A percentile compares a stretch with the other conserved stretches of the same genome.
These are phyloP conservation scores for Phialemonium atrogriseum DNA, from an alignment of 2,329 filamentous ascomycete species.

Conservation along the genomic window DNA sequence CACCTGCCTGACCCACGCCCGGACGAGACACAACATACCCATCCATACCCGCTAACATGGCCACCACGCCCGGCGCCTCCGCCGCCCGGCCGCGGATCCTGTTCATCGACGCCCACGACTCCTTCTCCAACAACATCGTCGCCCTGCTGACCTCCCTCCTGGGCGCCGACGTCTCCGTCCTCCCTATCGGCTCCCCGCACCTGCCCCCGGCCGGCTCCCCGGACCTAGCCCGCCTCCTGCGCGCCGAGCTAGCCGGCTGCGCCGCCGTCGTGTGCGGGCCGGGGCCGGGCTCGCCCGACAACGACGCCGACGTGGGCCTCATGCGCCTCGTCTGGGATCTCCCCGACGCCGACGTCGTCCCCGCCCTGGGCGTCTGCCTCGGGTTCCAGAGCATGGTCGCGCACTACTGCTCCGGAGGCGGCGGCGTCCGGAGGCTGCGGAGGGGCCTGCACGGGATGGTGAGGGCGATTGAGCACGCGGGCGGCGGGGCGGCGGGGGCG, in stretches of 20 bases:
- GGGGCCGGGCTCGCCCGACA: conserved; percentile 74
- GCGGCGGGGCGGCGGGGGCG: conserved; percentile 8
- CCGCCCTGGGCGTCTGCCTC: conserved; percentile 80
- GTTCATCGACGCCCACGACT: conserved; percentile 94
- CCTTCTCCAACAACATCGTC: conserved; percentile 92
- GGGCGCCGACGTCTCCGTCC: conserved; percentile 56
- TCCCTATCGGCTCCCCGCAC: conserved; percentile 61
- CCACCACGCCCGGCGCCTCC: too few species aligned
- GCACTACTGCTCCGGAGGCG: conserved; percentile 61
- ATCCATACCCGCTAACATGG: too few species aligned
- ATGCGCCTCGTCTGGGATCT: conserved; percentile 71
- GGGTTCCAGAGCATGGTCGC: conserved; percentile 78
- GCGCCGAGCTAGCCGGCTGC: conserved; percentile 49
- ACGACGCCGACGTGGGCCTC: conserved; percentile 69
- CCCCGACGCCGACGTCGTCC: conserved; percentile 49
- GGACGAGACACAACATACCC: not conserved
- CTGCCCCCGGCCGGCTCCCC: conserved; percentile 23
- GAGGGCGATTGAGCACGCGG: conserved; percentile 52
- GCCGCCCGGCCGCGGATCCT: conserved; percentile 60
- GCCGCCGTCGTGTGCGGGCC: conserved; percentile 86
- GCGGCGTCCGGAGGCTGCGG: conserved; percentile 55
- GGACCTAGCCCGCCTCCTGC: conserved; percentile 35
- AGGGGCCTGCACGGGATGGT: conserved; percentile 79
- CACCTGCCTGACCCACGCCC: not conserved
- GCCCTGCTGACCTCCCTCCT: conserved; percentile 67